Evolutionary conservation across 148 eudicot genomes (phyloP), one percentile per base, ranked within the genome.

Genomic region (Rhododendron kiyosumense): DNA sequence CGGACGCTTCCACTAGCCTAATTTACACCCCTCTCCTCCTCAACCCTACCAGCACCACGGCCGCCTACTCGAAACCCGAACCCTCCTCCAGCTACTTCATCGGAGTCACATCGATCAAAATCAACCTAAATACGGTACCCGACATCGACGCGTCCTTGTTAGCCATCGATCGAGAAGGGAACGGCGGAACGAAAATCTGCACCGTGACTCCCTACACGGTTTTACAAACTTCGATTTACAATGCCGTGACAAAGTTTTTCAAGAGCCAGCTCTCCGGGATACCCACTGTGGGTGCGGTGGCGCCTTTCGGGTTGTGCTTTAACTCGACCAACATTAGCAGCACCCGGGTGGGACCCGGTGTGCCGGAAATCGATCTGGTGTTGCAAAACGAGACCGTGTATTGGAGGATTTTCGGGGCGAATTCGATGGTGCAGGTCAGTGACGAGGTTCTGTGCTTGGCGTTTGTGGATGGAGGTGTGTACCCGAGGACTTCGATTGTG

Each of bases 111-210:
- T 78, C 89, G 1, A 88, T 93, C 28, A 85, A 80, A 61, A 89
- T 93, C 48, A 77, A 71, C 28, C 67, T 81, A 5, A 86, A 67
- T 28, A 24, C 20, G 0, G 90, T 92, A 34, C 85, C 86, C 4
- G 46, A n/a, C 9, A 63, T 91, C 3, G 85, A 91, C 77, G 63
- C 89, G 3, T 75, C 93, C 0, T 7, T 90, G 28, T 71, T 92
- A 18, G 26, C 89, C 3, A 87, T 89, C 1, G 79, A 89, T 34
- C 13, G 7, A 0, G 36, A 48, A 17, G 91, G 93, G 0, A 77
- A 32, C 5, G 92, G 93, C 1, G 92, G 93, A 34, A 91, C 93
- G 0, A 91, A 90, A 84, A 90, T 93, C 59, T 92, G 94, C 79
- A 91, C 94, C 0, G 86, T 87, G 13, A 32, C 79, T 24, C 95